These are phyloP conservation scores for Fermentozyma sake DNA, from an alignment of 1,139 yeast species.

Conservation along the genomic window DNA sequence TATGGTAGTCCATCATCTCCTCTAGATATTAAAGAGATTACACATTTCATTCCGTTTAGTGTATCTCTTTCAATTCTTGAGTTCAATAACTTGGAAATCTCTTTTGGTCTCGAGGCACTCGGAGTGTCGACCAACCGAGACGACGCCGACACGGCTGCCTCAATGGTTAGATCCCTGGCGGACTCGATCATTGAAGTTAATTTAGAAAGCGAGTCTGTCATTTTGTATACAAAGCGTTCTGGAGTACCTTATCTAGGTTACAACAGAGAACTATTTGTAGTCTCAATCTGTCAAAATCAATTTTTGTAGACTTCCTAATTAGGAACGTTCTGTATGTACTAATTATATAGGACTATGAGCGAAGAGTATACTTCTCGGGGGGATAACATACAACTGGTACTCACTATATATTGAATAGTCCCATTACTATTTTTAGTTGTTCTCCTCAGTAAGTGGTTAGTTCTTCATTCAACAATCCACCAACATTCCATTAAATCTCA, in stretches of 20 bases:
- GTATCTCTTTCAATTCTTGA: slow-evolving; percentile 71
- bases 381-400: too few relatives aligned
- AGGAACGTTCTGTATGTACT: too few relatives aligned
- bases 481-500: too few relatives aligned
- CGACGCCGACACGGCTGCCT: slow-evolving; percentile 78
- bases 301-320: slow-evolving; percentile 8
- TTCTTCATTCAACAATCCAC: too few relatives aligned
- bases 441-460: too few relatives aligned
- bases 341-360: too few relatives aligned
- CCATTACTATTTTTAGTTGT: too few relatives aligned
- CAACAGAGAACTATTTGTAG: background rate
- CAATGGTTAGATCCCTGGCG: slow-evolving; percentile 74
- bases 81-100: slow-evolving; percentile 61
- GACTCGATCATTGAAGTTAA: slow-evolving; percentile 59
- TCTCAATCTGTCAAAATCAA: slow-evolving; percentile 2
- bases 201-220: slow-evolving; percentile 42
- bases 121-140: slow-evolving; percentile 58
- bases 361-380: too few relatives aligned
- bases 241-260: too few relatives aligned
- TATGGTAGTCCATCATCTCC: slow-evolving; percentile 60
- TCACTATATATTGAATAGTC: too few relatives aligned
- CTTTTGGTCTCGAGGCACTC: slow-evolving; percentile 52
- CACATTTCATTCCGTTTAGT: slow-evolving; percentile 70
- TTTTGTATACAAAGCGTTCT: too few relatives aligned
- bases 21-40: slow-evolving; percentile 60